Base-by-base conservation (phyloP, 495 filamentous ascomycete species). In the Penicillium subrubescens region DNA sequence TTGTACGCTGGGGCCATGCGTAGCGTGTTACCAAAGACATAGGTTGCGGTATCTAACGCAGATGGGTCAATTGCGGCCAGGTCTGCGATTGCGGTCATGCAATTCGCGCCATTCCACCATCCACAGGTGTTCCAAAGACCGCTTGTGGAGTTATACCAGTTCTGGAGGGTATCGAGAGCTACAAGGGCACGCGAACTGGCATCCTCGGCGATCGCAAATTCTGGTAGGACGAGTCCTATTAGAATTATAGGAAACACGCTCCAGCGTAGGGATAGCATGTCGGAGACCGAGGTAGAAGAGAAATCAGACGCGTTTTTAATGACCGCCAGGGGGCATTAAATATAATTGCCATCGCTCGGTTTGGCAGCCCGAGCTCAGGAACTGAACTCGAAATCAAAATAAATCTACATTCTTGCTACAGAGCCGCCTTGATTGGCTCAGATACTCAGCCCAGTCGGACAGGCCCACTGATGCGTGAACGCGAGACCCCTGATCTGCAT, bases 81-180 rank as follows among this genome's bases (percentile, higher is more conserved):
- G 67, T 92, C 87, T 63, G 82, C 85, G 41, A 91, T 70, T 27
- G 82, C 79, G 2, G 88, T 90, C 63, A 92, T 73, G 59, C 81
- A 83, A 71, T 92, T 93, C 60, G 87, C 90, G 43, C 84, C 85
- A 74, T 92, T 90, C 90, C 90, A 93, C 90, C 90, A 93, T 2
- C 87, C 87, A 29, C 79, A 81, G 0, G 85, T 88, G 64, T 86
- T 71, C 87, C 88, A 92, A 12, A 91, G 76, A 17, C 90, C 90
- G 0, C 81, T 88, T 8, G 66, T 65, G 4, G 62, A 57, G 69
- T 90, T 84, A 64, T 92, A 92, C 86, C 87, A 92, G 25, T 50
- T 60, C 66, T 91, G 88, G 3, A 92, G 80, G 11, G 81, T 71
- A 29, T 76, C 68, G 53, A 86, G 67, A 7, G 77, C 85, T 21